These are phyloP conservation scores for Porcisia hertigi DNA, from an alignment of 208 protist genomes.

Conservation along the genomic window DNA sequence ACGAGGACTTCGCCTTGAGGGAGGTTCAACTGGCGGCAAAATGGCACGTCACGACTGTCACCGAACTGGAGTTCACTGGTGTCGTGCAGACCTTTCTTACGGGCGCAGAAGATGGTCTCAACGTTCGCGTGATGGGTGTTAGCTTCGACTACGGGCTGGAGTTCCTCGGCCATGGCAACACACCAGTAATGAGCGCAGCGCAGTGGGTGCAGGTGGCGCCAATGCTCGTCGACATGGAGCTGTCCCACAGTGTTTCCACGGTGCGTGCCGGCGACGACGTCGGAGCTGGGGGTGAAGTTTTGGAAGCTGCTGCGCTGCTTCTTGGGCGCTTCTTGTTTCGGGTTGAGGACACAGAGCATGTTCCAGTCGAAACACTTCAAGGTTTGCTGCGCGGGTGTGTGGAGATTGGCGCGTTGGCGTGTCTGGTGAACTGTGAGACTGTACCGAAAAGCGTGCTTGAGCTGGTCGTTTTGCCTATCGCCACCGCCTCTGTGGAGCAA, in stretches of 20 bases:
- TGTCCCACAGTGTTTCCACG: conserved; percentile 26
- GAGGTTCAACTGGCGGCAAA: conserved; percentile 58
- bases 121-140: conserved; percentile 58
- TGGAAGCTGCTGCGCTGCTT: conserved; percentile 31
- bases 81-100: conserved; percentile 79
- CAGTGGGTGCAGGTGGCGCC: conserved; percentile 28
- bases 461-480: conserved; percentile 17
- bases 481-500: conserved; percentile 9
- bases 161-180: conserved; percentile 68
- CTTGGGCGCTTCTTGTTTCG: conserved; percentile 64
- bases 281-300: conserved; percentile 15
- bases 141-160: conserved; percentile 74
- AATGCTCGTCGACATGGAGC: conserved; percentile 23
- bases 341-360: conserved; percentile 49
- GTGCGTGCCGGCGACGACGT: conserved; percentile 25
- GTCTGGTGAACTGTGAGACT: conserved; percentile 57
- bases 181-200: conserved; percentile 44
- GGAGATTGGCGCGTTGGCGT: conserved; percentile 62
- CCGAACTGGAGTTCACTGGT: conserved; percentile 65
- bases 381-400: conserved; percentile 62
- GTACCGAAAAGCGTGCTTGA: conserved; percentile 22
- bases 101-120: conserved; percentile 44
- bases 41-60: conserved; percentile 43
- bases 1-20: conserved; percentile 48
- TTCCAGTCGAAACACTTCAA: conserved; percentile 37